Percentiles rank a stretch among this genome's conserved stretches.
These are phyloP conservation scores for Cytospora leucostoma DNA, from an alignment of 2,329 filamentous ascomycete genomes.

Conservation along the genomic window DNA sequence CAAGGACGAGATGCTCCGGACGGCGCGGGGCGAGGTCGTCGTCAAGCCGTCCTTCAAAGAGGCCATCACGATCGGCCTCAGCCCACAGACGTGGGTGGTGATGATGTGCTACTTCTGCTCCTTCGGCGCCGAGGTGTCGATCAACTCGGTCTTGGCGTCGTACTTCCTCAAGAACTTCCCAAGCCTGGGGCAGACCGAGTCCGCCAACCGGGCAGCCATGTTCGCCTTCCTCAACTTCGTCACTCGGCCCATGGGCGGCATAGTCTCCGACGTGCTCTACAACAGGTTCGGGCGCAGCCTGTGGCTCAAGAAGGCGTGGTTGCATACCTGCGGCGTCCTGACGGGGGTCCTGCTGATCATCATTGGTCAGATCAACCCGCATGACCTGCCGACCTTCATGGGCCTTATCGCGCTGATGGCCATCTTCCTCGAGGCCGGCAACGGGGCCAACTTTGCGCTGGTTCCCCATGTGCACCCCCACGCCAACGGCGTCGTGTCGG, in stretches of 20 bases:
- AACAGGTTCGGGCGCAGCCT: slow-evolving; percentile 38
- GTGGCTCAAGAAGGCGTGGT: slow-evolving; percentile 58
- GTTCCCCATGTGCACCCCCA: slow-evolving; percentile 83
- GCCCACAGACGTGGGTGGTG: slow-evolving; percentile 57
- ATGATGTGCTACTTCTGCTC: slow-evolving; percentile 62
- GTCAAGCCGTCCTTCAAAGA: slow-evolving; percentile 58
- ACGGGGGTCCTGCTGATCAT: slow-evolving; percentile 63
- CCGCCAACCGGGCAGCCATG: slow-evolving; percentile 67
- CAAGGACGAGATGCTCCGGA: slow-evolving; percentile 54
- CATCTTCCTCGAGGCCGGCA: slow-evolving; percentile 81
- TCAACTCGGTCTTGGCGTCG: slow-evolving; percentile 60
- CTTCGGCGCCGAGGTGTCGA: slow-evolving; percentile 63
- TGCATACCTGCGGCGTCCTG: slow-evolving; percentile 61
- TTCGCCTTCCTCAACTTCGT: slow-evolving; percentile 74
- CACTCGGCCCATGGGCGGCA: slow-evolving; percentile 67
- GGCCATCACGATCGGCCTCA: slow-evolving; percentile 47
- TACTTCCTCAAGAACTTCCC: slow-evolving; percentile 65
- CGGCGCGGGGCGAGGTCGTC: slow-evolving; percentile 54
- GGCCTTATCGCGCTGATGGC: slow-evolving; percentile 76
- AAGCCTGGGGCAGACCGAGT: slow-evolving; percentile 54
- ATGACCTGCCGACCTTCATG: slow-evolving; percentile 65
- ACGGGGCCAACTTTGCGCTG: slow-evolving; percentile 83
- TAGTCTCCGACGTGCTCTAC: slow-evolving; percentile 54
- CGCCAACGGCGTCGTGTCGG: slow-evolving; percentile 78
- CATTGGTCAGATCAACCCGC: slow-evolving; percentile 65